Evolutionary conservation across 2,329 filamentous ascomycete genomes (phyloP).

Genomic region (Sordariomycetes sp.): DNA sequence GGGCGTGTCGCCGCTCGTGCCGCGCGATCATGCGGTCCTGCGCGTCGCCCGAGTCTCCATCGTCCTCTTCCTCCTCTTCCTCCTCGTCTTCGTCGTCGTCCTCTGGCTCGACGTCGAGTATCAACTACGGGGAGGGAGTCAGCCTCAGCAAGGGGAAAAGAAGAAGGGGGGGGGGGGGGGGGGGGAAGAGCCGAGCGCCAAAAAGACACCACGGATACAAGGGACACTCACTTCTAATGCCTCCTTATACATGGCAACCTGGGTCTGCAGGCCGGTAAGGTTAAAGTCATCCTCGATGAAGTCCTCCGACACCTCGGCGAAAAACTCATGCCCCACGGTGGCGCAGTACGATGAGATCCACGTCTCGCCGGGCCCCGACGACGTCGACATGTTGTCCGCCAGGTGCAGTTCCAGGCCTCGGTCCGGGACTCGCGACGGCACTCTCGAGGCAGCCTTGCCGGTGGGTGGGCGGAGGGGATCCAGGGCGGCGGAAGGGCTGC

Average conservation of each 20-base stretch:
- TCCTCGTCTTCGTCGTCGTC: conserved; percentile 82
- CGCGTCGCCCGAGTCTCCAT: conserved; percentile 55
- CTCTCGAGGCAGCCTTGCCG: background rate
- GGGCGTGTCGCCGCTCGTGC: conserved; percentile 59
- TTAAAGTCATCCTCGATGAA: conserved; percentile 99
- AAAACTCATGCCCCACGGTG: conserved; percentile 93
- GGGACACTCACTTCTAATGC: conserved; percentile 57
- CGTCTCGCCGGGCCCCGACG: conserved; percentile 59
- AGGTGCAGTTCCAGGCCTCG: background rate
- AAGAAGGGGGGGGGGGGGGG: no score
- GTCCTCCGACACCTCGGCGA: conserved; percentile 95
- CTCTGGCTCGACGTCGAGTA: conserved; percentile 93
- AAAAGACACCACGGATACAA: background rate
- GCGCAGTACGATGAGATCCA: conserved; percentile 98
- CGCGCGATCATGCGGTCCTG: conserved; percentile 35
- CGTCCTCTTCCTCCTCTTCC: conserved; percentile 60
- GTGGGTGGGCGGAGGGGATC: background rate
- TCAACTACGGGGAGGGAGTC: conserved; percentile 49
- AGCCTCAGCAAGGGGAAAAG: background rate
- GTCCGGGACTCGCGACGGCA: background rate
- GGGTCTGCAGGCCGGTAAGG: conserved; percentile 83
- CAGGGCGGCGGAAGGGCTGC: background rate
- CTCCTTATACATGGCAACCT: conserved; percentile 98
- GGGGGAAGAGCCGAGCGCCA: background rate
- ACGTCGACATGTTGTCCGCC: conserved; percentile 37